phyloP scores from a whole-genome alignment of 2,329 filamentous ascomycete genomes.

The Microsporum canis region DNA sequence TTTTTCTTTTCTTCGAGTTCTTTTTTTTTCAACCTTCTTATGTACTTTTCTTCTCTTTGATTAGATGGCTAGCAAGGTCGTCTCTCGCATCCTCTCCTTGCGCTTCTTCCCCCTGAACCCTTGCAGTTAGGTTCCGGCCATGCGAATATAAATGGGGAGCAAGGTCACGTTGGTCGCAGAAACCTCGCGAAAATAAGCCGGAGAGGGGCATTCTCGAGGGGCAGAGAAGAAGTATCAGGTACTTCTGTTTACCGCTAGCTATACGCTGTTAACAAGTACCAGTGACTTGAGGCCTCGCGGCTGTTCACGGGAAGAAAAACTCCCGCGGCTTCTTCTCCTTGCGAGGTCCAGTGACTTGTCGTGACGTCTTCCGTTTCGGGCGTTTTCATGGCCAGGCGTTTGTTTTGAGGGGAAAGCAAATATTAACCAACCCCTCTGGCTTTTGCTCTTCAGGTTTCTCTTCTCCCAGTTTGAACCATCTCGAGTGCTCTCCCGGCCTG shows the following conservation, averaged over 20 bases:
- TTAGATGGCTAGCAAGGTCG: background rate
- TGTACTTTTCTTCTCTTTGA: background rate
- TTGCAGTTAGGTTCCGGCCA: background rate
- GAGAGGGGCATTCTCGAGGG: background rate
- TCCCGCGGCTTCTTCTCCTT: background rate
- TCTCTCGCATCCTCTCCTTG: background rate
- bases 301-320: background rate
- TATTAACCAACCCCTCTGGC: background rate
- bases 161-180: background rate
- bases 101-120: background rate
- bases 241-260: background rate
- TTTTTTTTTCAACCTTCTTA: background rate
- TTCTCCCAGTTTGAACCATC: background rate
- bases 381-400: background rate
- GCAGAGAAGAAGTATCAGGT: background rate
- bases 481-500: background rate
- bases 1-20: background rate
- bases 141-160: background rate
- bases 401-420: background rate
- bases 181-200: conserved; percentile 2
- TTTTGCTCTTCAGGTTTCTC: background rate
- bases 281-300: background rate
- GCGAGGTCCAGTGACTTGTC: background rate
- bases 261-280: background rate
- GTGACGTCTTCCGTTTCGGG: background rate